phyloP scores from a whole-genome alignment of 441 rosid species.

The Eruca vesicaria region DNA sequence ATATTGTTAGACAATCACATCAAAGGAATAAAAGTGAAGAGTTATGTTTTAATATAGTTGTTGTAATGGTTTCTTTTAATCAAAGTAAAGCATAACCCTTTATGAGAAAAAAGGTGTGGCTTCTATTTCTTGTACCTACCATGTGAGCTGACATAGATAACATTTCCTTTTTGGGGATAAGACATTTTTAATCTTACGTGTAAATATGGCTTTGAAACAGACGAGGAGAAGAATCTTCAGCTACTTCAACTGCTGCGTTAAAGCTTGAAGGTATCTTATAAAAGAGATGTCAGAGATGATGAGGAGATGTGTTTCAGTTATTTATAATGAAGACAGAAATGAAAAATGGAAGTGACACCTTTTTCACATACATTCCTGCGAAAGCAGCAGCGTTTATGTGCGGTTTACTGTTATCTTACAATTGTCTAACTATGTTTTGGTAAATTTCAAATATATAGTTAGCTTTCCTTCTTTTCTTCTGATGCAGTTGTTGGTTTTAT shows the following conservation, averaged over 20 bases:
- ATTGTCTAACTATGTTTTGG: neutral
- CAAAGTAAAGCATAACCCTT: conserved; percentile 24
- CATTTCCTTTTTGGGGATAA: neutral
- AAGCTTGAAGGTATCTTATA: neutral
- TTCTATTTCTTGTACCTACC: conserved; percentile 24
- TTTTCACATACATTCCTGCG: neutral
- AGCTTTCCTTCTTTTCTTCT: neutral
- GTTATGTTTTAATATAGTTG: neutral
- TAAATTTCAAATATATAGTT: neutral
- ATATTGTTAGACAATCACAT: conserved; percentile 6
- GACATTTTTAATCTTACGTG: conserved; percentile 16
- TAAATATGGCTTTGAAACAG: conserved; percentile 43
- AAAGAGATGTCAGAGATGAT: neutral
- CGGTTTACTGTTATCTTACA: neutral
- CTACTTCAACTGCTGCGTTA: neutral
- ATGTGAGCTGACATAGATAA: conserved; percentile 7
- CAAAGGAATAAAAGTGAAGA: neutral
- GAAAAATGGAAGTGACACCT: neutral
- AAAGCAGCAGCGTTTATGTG: neutral
- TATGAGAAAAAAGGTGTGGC: neutral
- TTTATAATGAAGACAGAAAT: neutral
- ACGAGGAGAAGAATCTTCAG: conserved; percentile 6
- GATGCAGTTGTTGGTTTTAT: neutral
- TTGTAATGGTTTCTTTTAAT: conserved; percentile 14
- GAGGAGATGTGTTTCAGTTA: neutral